phyloP scores from a whole-genome alignment of 2,329 filamentous ascomycete species.

The Aspergillus costaricaensis region DNA sequence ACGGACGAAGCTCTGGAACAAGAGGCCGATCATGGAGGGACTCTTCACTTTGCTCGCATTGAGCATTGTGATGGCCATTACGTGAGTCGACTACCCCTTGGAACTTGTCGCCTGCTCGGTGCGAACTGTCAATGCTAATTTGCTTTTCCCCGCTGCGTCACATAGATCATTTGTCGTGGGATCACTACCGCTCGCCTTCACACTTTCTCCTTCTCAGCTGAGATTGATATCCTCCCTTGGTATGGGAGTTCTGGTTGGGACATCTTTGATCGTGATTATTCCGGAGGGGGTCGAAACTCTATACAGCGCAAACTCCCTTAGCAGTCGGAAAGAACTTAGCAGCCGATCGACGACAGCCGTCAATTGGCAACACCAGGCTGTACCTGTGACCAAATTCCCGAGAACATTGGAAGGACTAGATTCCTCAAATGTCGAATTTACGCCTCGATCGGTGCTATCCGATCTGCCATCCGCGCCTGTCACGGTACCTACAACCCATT shows the following conservation, averaged over 20 bases:
- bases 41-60: conserved; percentile 65
- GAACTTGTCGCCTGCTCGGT: background rate
- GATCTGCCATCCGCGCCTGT: background rate
- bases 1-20: conserved; percentile 26
- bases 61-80: conserved; percentile 66
- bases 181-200: conserved; percentile 84
- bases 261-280: conserved; percentile 94
- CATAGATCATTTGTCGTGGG: conserved; percentile 88
- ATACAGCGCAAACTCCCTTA: conserved; percentile 57
- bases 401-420: conserved; percentile 1
- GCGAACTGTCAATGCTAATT: conserved; percentile 15
- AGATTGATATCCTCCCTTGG: conserved; percentile 89
- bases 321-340: conserved; percentile 34
- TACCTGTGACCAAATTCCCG: conserved; percentile 17
- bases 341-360: conserved; percentile 29
- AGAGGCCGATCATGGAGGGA: conserved; percentile 58
- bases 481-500: conserved; percentile 22
- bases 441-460: conserved; percentile 1
- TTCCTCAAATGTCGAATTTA: background rate
- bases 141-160: conserved; percentile 5
- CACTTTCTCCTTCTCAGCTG: conserved; percentile 81
- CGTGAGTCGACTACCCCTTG: conserved; percentile 48
- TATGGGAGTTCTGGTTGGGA: conserved; percentile 91
- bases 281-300: conserved; percentile 94
- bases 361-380: conserved; percentile 31